Base-by-base conservation (phyloP, 768 basidiomycete species). In the Leccinum longicurvipes region DNA sequence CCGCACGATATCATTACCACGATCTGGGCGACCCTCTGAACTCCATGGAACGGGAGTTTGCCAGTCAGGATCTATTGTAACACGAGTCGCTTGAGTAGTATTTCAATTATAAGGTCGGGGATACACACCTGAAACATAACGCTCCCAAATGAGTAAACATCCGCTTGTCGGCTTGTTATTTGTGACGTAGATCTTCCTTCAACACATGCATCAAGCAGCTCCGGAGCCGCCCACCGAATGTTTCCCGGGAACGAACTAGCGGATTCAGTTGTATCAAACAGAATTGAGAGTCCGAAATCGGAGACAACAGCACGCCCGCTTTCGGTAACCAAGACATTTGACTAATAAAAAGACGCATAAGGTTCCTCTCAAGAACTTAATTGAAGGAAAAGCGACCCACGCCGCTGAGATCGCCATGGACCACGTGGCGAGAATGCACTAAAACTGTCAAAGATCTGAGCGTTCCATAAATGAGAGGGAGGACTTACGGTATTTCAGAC, bases 361-460 rank as follows among this genome's bases (percentile, higher is more conserved):
- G 46, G 6, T 10, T 31, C 29, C 27, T 3, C 3, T 4, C 32
- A 41, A 8, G 14, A 25, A 39, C 8, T 11, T 6, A 11, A 48
- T 29, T 31, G 14, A n/a, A 23, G 21, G 0, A 25, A 4, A 27
- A 29, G 17, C 11, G 14, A 69, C 62, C 3, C 48, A 60, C 77
- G 9, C 74, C 70, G 56, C 76, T 76, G 17, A 78, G 47, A 46
- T 78, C 77, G 3, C 77, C 76, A 27, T 78, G 77, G 23, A 74
- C 63, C 23, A 66, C 15, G n/a, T 56, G 25, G 68, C 56, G 47
- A 14, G 60, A 34, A 44, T 64, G 63, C 49, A 69, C 63, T 71
- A 51, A 27, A 42, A 36, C 21, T 19, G 48, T 58, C 21, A 21
- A 31, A 27, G 11, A 58, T 28, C 45, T 42, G 6, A 21, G 25